Percentiles rank a stretch among this genome's conserved stretches.
Conservation (phyloP, 2,329 filamentous ascomycete genomes). For the Colletotrichum sp. region DNA sequence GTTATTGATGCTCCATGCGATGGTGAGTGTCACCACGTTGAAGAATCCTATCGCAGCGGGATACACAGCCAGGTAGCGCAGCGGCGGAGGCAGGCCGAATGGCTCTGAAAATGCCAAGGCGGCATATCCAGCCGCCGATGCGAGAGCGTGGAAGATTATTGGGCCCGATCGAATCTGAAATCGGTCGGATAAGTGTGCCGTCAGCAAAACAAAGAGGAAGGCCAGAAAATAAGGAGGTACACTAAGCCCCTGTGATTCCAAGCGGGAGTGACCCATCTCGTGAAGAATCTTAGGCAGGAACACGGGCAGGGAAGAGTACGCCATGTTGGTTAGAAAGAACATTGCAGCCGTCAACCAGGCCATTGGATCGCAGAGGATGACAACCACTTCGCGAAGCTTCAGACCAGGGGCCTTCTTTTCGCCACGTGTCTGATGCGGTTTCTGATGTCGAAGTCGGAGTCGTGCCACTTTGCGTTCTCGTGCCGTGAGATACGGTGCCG, state of each 20-base stretch:
- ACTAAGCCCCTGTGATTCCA: conserved; percentile 76
- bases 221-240: conserved; percentile 82
- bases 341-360: conserved; percentile 79
- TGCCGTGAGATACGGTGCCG: conserved; percentile 65
- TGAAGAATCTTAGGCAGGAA: conserved; percentile 83
- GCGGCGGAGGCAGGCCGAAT: conserved; percentile 44
- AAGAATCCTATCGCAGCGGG: conserved; percentile 84
- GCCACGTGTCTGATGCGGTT: conserved; percentile 25
- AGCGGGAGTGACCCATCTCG: conserved; percentile 74
- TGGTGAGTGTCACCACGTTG: conserved; percentile 80
- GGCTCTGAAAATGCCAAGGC: conserved; percentile 64
- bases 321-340: conserved; percentile 88
- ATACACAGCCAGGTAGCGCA: conserved; percentile 78
- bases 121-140: conserved; percentile 66
- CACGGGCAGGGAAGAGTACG: conserved; percentile 85
- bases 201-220: conserved; percentile 74
- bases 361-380: conserved; percentile 68
- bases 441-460: conserved; percentile 66
- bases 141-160: conserved; percentile 71
- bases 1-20: conserved; percentile 91
- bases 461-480: conserved; percentile 74
- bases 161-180: conserved; percentile 65
- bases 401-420: conserved; percentile 41
- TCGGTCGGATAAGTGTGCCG: conserved; percentile 75
- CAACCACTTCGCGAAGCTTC: conserved; percentile 59